Evolutionary conservation across 441 rosid species (phyloP), one percentile per base, ranked within the genome.

Genomic region (Populus hybrid): DNA sequence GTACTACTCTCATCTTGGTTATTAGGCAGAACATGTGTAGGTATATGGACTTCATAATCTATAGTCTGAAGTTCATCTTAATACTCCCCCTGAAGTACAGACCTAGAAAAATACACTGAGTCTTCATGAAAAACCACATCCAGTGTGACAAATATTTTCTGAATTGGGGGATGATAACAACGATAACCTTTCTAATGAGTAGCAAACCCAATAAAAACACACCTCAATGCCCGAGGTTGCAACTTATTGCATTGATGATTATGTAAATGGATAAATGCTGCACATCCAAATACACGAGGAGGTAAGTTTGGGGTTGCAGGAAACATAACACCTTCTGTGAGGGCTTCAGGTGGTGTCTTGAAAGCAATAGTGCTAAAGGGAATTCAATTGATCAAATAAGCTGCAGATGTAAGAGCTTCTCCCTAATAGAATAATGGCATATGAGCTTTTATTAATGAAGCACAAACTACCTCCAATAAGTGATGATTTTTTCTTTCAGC

Each of bases 121-220:
- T 65, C 72, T 72, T 72, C 67, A 65, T 72, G 34, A 10, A 65
- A 78, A 18, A 67, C 24, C 2, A 36, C 72, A 65, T 75, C 72
- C 26, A 38, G 67, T 10, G 42, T 66, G 6, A 67, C 18, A 6
- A 67, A 75, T 23, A 67, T 4, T 2, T 3, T 2, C 1, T 7
- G 7, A 1, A 26, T 75, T 50, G 8, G 36, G 23, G 78, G 64
- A 8, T 67, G 65, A 9, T 66, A 75, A 68, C 72, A 75, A 0
- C 1, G 11, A 1, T 72, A 72, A 0, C 75, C 66, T 4, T 72
- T 72, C 24, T 46, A 1, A 26, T 75, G 9, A 1, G 1, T 8
- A 10, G 65, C 65, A 67, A 67, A 67, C 19, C 65, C 72, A 21
- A 75, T 9, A 67, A 75, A 75, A 2, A 75, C 72, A 66, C 64